Conservation (phyloP, 768 basidiomycete genomes). For the Lentinula sp. region DNA sequence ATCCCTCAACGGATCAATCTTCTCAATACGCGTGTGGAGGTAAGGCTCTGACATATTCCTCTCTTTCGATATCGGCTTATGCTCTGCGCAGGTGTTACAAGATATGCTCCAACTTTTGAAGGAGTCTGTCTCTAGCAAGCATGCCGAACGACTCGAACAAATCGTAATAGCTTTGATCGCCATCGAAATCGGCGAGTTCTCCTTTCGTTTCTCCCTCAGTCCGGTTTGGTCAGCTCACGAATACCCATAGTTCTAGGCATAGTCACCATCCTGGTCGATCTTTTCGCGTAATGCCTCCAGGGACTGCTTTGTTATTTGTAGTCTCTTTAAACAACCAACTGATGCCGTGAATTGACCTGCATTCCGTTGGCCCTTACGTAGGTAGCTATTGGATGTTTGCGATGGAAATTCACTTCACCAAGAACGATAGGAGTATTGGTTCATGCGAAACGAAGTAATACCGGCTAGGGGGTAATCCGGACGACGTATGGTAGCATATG, state of each 20-base stretch:
- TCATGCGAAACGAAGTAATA: no score
- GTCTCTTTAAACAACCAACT: no score
- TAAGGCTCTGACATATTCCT: constrained; percentile 21
- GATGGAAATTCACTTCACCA: no score
- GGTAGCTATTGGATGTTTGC: no score
- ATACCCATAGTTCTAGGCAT: constrained; percentile 68
- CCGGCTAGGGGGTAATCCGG: no score
- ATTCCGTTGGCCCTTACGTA: no score
- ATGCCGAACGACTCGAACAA: constrained; percentile 87
- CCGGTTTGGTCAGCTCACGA: not conserved
- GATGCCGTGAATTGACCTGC: no score
- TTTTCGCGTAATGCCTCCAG: constrained; percentile 38
- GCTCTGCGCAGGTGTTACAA: constrained; percentile 67
- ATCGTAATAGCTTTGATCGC: constrained; percentile 90
- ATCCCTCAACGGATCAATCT: constrained; percentile 91
- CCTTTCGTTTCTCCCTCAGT: not conserved
- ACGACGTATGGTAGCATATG: no score
- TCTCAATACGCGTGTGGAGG: constrained; percentile 91
- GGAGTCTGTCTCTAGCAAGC: constrained; percentile 87
- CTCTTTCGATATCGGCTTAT: not conserved
- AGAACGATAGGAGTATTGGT: no score
- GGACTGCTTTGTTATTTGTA: not conserved
- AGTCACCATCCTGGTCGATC: constrained; percentile 84
- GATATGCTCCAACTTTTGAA: constrained; percentile 95
- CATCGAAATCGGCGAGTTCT: constrained; percentile 72